Evolutionary conservation across 345 rosid species (phyloP), one percentile per base, ranked within the genome.

Genomic region (Trapa incisa): DNA sequence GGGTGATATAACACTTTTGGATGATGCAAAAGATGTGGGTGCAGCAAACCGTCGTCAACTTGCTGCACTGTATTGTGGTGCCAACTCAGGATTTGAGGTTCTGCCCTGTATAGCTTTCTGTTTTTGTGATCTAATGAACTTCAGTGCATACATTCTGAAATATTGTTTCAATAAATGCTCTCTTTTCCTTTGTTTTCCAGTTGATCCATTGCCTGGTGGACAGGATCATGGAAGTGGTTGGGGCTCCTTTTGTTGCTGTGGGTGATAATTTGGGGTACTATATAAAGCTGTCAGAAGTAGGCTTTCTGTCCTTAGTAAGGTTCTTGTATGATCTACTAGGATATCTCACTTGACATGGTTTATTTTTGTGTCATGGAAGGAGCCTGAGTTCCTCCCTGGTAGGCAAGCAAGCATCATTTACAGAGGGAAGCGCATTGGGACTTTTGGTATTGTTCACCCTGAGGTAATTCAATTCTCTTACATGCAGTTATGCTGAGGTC

Each of bases 61-160:
- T 33, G 85, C 84, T 68, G 99, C 96, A 45, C 72, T 91, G 64
- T 80, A 89, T 70, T 94, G 99, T 74, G 96, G 97, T 71, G 82
- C 93, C 58, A 86, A 79, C 82, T 91, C 99, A 35, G 97, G 97
- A 71, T 94, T 94, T 82, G 99, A 91, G 99, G 97, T 94, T 82
- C 73, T 62, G 4, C 35, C 12, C 61, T 57, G 47, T 14, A 47
- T 66, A 36, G 35, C 39, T 36, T 54, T 53, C 13, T 32, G 15
- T 29, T n/a, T 67, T 29, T 38, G 15, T 4, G 11, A 10, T 12
- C 1, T 37, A 4, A 29, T 1, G 39, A 17, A 33, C 22, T 7
- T 3, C 1, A 3, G 3, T 48, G 33, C 14, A 35, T 12, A 15
- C 33, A n/a, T 50, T 17, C 37, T 53, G 38, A 41, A 33, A 45